phyloP scores from a whole-genome alignment of 2,329 filamentous ascomycete species.

The Alternaria triticimaculans region DNA sequence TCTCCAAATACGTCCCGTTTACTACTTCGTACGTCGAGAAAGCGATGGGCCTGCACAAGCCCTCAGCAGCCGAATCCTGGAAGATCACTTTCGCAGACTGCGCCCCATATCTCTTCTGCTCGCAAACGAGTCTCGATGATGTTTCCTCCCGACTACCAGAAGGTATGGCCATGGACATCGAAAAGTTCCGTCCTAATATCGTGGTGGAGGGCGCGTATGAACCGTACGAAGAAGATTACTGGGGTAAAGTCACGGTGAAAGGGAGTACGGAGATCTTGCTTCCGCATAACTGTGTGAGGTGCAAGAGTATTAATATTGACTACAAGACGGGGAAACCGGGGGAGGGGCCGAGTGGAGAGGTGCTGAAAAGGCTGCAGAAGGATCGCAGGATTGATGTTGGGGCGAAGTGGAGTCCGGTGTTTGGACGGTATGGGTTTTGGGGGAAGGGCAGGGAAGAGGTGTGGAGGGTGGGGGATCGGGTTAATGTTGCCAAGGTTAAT shows the following conservation, averaged over 20 bases:
- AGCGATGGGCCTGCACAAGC: slow-evolving; percentile 44
- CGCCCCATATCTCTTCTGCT: slow-evolving; percentile 76
- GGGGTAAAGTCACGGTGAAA: slow-evolving; percentile 49
- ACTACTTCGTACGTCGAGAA: slow-evolving; percentile 12
- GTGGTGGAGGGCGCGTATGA: slow-evolving; percentile 50
- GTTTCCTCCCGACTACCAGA: slow-evolving; percentile 58
- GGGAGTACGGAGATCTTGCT: slow-evolving; percentile 43
- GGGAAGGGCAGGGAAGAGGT: slow-evolving; percentile 19
- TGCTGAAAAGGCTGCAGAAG: slow-evolving; percentile 55
- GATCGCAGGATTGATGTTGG: slow-evolving; percentile 56
- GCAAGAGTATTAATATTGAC: slow-evolving; percentile 57
- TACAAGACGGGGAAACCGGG: slow-evolving; percentile 53
- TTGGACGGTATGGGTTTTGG: slow-evolving; percentile 57
- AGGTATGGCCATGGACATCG: slow-evolving; percentile 51
- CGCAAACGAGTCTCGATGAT: slow-evolving; percentile 71
- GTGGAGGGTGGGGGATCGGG: slow-evolving; percentile 52
- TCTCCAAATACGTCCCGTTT: slow-evolving; percentile 22
- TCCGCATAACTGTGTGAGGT: slow-evolving; percentile 56
- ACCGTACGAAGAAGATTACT: slow-evolving; percentile 57
- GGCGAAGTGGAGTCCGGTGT: slow-evolving; percentile 56
- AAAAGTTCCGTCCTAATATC: slow-evolving; percentile 57
- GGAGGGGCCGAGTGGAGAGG: slow-evolving; percentile 45
- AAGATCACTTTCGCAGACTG: slow-evolving; percentile 74
- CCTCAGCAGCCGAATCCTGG: slow-evolving; percentile 8
- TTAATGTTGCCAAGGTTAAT: slow-evolving; percentile 50